A percentile compares a stretch with the other conserved stretches of the same genome.
Evolutionary conservation across 106 monocot species (phyloP).

Genomic region (Dendrobium nobile): DNA sequence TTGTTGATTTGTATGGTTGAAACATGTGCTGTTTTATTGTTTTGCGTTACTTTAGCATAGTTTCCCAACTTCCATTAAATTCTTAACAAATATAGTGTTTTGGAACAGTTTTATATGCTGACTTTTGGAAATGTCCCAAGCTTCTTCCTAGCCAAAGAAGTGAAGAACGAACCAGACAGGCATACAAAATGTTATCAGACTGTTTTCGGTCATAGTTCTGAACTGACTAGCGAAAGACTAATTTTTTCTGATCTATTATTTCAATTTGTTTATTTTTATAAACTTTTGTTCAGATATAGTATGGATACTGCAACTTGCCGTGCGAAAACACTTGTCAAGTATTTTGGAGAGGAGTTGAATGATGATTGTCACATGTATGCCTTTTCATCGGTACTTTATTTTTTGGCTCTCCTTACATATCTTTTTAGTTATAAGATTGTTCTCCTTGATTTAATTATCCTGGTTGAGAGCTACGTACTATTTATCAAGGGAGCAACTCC

Average conservation of each 20-base stretch:
- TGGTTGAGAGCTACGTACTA: background rate
- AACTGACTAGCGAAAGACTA: background rate
- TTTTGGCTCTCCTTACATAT: background rate
- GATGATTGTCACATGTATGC: conserved; percentile 46
- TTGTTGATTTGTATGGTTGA: background rate
- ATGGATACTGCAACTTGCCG: conserved; percentile 79
- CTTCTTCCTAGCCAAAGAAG: conserved; percentile 91
- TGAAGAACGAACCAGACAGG: conserved; percentile 67
- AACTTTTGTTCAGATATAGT: conserved; percentile 53
- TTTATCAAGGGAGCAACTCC: background rate
- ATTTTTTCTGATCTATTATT: background rate
- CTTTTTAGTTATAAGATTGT: background rate
- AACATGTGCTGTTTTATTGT: background rate
- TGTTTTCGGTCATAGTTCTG: conserved; percentile 60
- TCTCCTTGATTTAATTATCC: background rate
- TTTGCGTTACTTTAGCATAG: background rate
- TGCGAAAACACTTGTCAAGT: conserved; percentile 75
- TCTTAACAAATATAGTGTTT: conserved; percentile 2
- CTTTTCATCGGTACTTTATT: background rate
- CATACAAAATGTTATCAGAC: conserved; percentile 85
- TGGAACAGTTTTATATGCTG: conserved; percentile 67
- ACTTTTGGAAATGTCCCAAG: conserved; percentile 66
- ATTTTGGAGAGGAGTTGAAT: conserved; percentile 83
- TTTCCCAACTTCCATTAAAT: background rate
- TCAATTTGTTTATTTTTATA: background rate